Evolutionary conservation across 2,329 filamentous ascomycete genomes (phyloP).

Genomic region (Atkinsonella texensis): DNA sequence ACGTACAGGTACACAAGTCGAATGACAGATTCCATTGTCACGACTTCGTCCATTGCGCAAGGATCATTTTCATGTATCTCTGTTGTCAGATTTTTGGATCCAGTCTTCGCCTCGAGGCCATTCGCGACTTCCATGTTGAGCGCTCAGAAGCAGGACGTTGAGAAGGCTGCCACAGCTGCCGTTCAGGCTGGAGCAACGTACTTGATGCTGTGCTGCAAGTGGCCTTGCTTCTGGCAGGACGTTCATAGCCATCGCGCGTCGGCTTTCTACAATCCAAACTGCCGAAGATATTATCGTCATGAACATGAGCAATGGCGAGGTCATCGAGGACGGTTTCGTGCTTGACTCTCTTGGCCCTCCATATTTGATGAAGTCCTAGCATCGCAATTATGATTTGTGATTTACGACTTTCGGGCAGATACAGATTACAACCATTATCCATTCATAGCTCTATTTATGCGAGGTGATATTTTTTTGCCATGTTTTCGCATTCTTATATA

Average conservation of each 20-base stretch:
- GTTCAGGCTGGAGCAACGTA: slow-evolving; percentile 50
- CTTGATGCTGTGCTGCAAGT: slow-evolving; percentile 59
- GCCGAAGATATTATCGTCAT: slow-evolving; percentile 59
- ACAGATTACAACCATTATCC: too few species aligned
- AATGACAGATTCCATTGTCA: slow-evolving; percentile 41
- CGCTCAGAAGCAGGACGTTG: slow-evolving; percentile 39
- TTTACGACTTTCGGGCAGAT: too few species aligned
- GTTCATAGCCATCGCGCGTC: slow-evolving; percentile 56
- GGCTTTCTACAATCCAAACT: slow-evolving; percentile 47
- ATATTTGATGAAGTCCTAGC: too few species aligned
- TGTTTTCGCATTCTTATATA: too few species aligned
- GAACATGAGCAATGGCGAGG: slow-evolving; percentile 43
- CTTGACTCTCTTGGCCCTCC: slow-evolving; percentile 39
- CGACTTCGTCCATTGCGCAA: slow-evolving; percentile 49
- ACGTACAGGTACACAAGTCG: slow-evolving; percentile 36
- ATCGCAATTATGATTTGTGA: too few species aligned
- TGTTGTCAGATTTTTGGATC: slow-evolving; percentile 55
- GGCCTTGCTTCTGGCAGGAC: slow-evolving; percentile 59
- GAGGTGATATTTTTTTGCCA: too few species aligned
- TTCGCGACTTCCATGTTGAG: slow-evolving; percentile 40
- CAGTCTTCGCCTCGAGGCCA: slow-evolving; percentile 43
- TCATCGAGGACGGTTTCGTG: slow-evolving; percentile 54
- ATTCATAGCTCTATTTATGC: too few species aligned
- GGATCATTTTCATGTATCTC: slow-evolving; percentile 48
- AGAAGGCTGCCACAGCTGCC: slow-evolving; percentile 45